Base-by-base conservation (phyloP, 1,139 yeast species). In the Meyerozyma carpophila region DNA sequence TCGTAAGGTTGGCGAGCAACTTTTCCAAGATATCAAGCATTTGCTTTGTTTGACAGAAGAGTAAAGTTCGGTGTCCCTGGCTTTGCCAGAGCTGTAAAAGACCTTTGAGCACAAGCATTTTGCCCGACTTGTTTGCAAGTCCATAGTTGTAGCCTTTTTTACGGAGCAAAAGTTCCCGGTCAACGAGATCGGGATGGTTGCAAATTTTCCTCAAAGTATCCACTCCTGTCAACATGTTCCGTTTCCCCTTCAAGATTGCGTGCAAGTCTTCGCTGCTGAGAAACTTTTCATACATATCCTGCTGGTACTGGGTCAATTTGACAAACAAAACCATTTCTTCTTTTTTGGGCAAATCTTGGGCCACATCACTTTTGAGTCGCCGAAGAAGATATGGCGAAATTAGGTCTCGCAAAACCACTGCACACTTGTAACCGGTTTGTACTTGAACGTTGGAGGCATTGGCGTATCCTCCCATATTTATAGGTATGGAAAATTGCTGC, bases 401-500 rank as follows among this genome's bases (percentile, higher is more conserved):
- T 53, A 93, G 65, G 54, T 93, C 96, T 44, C 96, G 73, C 42
- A 93, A 65, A 2, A 93, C 84, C 8, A 91, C 95, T 0, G 98
- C 98, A 69, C 98, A 93, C 60, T 90, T 90, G 59, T 87, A 91
- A 1, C 98, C 97, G 0, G 98, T 84, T 59, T 93, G 98, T 0
- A 94, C 98, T 58, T 94, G 98, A 4, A 93, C 80, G 61, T 93
- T 93, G 1, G 95, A 83, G 0, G 98, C 98, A 66, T 93, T 93
- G 2, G 98, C 96, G 63, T 94, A 93, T 0, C 99, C 99, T n/a
- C 98, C 99, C 63, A 88, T 77, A 56, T 90, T 91, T 36, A 93
- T 94, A 0, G 98, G 99, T 3, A 84, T 73, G 1, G 96, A 85
- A 61, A 93, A 93, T 58, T 93, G 96, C 44, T 79, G 84, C 59